Conservation (phyloP, 805 yeast genomes). For the Candida nitratophila region DNA sequence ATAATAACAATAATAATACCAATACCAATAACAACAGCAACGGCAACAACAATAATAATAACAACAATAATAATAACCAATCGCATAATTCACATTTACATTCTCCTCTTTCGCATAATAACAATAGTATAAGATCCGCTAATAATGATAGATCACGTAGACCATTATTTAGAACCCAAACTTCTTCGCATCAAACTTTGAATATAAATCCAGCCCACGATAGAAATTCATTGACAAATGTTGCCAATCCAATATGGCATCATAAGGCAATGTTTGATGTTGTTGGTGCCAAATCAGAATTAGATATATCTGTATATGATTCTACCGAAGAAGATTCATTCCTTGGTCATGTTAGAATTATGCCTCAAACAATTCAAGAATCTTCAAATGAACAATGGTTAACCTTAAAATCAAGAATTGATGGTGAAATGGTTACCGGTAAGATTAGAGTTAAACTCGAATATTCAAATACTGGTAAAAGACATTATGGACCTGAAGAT, state of each 20-base stretch:
- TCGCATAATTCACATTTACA: background rate
- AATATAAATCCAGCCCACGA: constrained; percentile 13
- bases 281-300: constrained; percentile 71
- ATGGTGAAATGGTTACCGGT: constrained; percentile 73
- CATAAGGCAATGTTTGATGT: constrained; percentile 93
- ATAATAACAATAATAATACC: background rate
- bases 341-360: constrained; percentile 74
- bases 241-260: constrained; percentile 77
- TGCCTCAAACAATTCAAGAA: constrained; percentile 49
- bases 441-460: constrained; percentile 69
- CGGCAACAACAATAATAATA: background rate
- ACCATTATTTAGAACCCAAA: constrained; percentile 19
- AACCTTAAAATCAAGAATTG: constrained; percentile 61
- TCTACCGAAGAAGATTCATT: constrained; percentile 75
- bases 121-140: constrained; percentile 1
- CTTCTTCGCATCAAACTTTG: constrained; percentile 19
- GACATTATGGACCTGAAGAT: constrained; percentile 88
- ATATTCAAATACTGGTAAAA: constrained; percentile 61
- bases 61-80: background rate
- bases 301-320: constrained; percentile 90
- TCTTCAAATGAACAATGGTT: constrained; percentile 62
- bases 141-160: constrained; percentile 20
- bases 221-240: constrained; percentile 4
- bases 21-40: background rate
- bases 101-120: too few relatives aligned